A percentile compares a stretch with the other conserved stretches of the same genome.
Evolutionary conservation across 345 rosid species (phyloP).

Genomic region (sweet orange (Citrus sinensis)): DNA sequence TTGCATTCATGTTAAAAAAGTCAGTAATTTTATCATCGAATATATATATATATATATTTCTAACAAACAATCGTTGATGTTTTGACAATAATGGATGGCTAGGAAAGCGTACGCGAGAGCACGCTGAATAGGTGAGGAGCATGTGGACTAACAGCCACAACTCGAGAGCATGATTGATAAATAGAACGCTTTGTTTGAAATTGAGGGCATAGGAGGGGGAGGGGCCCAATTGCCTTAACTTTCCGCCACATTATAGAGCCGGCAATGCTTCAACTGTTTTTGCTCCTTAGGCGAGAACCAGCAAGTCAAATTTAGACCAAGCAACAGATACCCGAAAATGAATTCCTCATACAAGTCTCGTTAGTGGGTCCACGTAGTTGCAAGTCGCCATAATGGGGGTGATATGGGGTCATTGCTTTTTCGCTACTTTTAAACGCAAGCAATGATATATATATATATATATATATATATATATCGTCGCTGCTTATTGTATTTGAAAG

Average conservation of each 20-base stretch:
- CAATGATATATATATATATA: constrained; percentile 31
- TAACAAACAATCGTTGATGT: neutral
- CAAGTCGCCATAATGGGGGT: constrained; percentile 20
- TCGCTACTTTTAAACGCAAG: constrained; percentile 38
- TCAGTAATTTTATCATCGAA: no score
- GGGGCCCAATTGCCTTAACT: constrained; percentile 32
- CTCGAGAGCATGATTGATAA: neutral
- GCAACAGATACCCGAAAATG: neutral
- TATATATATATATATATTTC: no score
- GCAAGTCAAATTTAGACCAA: constrained; percentile 22
- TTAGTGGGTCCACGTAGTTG: neutral
- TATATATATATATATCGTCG: no score
- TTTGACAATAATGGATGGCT: neutral
- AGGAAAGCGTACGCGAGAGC: no score
- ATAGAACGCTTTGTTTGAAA: neutral
- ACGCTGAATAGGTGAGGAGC: neutral
- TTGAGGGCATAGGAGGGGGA: neutral
- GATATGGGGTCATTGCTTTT: constrained; percentile 18
- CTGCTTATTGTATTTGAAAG: constrained; percentile 7
- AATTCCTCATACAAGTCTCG: neutral
- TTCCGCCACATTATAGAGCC: constrained; percentile 28
- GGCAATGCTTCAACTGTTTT: constrained; percentile 26
- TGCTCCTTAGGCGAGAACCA: neutral
- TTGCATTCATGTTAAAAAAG: no score
- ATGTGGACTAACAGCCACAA: neutral